phyloP scores from a whole-genome alignment of 2,329 filamentous ascomycete species.

The Albifimbria verrucaria region DNA sequence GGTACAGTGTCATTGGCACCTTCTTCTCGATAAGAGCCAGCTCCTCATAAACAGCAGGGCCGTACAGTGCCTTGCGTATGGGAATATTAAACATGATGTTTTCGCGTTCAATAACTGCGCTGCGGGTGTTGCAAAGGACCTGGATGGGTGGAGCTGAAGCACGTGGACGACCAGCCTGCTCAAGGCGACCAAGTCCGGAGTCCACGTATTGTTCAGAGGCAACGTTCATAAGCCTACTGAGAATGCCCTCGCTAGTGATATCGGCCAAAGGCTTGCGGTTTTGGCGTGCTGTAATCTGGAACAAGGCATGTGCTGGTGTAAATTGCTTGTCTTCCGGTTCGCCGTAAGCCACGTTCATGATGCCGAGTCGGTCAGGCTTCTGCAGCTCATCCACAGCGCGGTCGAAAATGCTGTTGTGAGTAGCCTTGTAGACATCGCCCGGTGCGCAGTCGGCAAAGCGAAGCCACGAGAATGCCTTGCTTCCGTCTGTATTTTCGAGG shows the following conservation, averaged over 20 bases:
- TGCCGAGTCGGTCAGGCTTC: conserved; percentile 58
- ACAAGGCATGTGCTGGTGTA: conserved; percentile 71
- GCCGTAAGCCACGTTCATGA: conserved; percentile 68
- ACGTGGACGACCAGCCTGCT: conserved; percentile 74
- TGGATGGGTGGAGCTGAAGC: conserved; percentile 85
- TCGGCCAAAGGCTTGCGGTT: conserved; percentile 66
- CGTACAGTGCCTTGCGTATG: conserved; percentile 74
- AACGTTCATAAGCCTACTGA: conserved; percentile 77
- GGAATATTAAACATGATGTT: conserved; percentile 73
- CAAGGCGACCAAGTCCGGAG: conserved; percentile 72
- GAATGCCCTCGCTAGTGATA: conserved; percentile 66
- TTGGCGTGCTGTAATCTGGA: conserved; percentile 73
- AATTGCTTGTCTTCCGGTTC: conserved; percentile 59
- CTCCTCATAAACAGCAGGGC: conserved; percentile 63
- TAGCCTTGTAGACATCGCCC: conserved; percentile 67
- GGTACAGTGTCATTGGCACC: conserved; percentile 62
- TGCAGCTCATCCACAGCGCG: conserved; percentile 62
- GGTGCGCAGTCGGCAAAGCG: conserved; percentile 78
- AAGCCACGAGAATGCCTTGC: conserved; percentile 80
- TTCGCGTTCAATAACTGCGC: conserved; percentile 63
- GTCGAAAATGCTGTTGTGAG: conserved; percentile 68
- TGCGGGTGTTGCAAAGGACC: conserved; percentile 69
- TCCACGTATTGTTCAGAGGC: conserved; percentile 61
- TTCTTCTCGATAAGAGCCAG: conserved; percentile 71
- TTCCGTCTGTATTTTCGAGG: conserved; percentile 55